Evolutionary conservation across 495 filamentous ascomycete genomes (phyloP).

Genomic region (Daldinia loculata): DNA sequence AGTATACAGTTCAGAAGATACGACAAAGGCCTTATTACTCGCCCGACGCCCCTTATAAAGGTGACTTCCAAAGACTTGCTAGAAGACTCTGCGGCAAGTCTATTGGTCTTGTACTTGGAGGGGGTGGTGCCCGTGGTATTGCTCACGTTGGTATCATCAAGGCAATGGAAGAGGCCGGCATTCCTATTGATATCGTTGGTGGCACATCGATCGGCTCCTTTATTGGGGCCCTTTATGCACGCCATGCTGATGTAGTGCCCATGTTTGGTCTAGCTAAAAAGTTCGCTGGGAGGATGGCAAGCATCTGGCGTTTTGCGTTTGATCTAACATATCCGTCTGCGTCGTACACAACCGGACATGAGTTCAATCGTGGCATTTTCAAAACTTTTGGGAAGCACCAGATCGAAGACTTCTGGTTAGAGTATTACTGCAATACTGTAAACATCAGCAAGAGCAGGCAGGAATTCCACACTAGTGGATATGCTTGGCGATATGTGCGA

Average conservation of each 20-base stretch:
- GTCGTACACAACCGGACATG: slow-evolving; percentile 97
- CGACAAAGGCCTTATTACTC: slow-evolving; percentile 89
- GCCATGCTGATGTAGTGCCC: slow-evolving; percentile 95
- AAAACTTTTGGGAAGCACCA: slow-evolving; percentile 96
- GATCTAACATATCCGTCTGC: slow-evolving; percentile 94
- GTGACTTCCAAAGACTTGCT: slow-evolving; percentile 94
- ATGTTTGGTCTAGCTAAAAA: slow-evolving; percentile 97
- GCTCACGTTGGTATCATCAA: slow-evolving; percentile 92
- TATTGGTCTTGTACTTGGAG: slow-evolving; percentile 91
- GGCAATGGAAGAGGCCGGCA: slow-evolving; percentile 93
- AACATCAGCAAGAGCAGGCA: slow-evolving; percentile 91
- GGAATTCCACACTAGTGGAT: slow-evolving; percentile 93
- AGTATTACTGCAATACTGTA: slow-evolving; percentile 99
- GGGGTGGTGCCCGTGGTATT: slow-evolving; percentile 91
- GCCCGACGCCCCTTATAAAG: slow-evolving; percentile 90
- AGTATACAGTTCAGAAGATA: slow-evolving; percentile 89
- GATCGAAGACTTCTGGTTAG: slow-evolving; percentile 98
- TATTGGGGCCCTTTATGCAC: slow-evolving; percentile 92
- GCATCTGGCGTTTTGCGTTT: slow-evolving; percentile 95
- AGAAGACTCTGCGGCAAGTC: slow-evolving; percentile 92
- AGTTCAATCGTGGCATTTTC: slow-evolving; percentile 99
- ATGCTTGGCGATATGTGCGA: slow-evolving; percentile 95
- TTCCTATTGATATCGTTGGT: slow-evolving; percentile 94
- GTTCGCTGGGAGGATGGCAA: slow-evolving; percentile 95
- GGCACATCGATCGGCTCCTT: slow-evolving; percentile 99